phyloP scores from a whole-genome alignment of 495 filamentous ascomycete species.

The Oleoguttula mirabilis region DNA sequence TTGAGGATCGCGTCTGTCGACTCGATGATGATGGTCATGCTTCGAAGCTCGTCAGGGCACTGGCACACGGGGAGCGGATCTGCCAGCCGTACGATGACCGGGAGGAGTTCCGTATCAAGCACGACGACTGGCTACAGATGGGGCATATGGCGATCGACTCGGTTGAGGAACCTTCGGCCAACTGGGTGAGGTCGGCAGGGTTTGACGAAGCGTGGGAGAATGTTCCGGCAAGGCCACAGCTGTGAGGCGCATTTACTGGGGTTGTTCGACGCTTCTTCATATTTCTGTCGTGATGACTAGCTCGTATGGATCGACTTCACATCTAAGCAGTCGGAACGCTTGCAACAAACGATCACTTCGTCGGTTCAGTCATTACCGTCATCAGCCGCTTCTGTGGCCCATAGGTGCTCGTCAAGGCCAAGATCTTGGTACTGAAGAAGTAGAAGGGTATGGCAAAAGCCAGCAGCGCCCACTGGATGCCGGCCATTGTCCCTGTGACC shows the following conservation, averaged over 20 bases:
- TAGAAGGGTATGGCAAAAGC: slow-evolving; percentile 8
- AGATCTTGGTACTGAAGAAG: slow-evolving; percentile 10
- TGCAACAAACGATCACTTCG: too few relatives aligned
- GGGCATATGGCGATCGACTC: slow-evolving; percentile 50
- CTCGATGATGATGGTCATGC: slow-evolving; percentile 68
- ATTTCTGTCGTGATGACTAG: too few relatives aligned
- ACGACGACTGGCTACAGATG: slow-evolving; percentile 59
- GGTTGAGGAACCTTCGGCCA: slow-evolving; percentile 31
- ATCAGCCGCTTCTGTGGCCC: slow-evolving; percentile 10
- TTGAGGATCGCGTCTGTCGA: slow-evolving; percentile 43
- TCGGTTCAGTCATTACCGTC: neutral
- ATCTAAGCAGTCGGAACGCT: too few relatives aligned
- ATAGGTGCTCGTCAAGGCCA: slow-evolving; percentile 5
- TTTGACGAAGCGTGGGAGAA: slow-evolving; percentile 47
- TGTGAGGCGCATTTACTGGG: too few relatives aligned
- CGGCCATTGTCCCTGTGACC: slow-evolving; percentile 8
- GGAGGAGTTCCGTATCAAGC: slow-evolving; percentile 43
- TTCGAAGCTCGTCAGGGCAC: slow-evolving; percentile 58
- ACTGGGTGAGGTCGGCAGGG: slow-evolving; percentile 47
- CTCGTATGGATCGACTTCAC: too few relatives aligned
- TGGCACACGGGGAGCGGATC: slow-evolving; percentile 44
- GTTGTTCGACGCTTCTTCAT: too few relatives aligned
- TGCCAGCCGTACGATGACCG: slow-evolving; percentile 37
- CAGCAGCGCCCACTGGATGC: slow-evolving; percentile 4
- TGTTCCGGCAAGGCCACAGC: slow-evolving; percentile 18